Evolutionary conservation across 225 moss, liverwort and hornwort genomes (phyloP).

Genomic region (Takakia lepidozioides): DNA sequence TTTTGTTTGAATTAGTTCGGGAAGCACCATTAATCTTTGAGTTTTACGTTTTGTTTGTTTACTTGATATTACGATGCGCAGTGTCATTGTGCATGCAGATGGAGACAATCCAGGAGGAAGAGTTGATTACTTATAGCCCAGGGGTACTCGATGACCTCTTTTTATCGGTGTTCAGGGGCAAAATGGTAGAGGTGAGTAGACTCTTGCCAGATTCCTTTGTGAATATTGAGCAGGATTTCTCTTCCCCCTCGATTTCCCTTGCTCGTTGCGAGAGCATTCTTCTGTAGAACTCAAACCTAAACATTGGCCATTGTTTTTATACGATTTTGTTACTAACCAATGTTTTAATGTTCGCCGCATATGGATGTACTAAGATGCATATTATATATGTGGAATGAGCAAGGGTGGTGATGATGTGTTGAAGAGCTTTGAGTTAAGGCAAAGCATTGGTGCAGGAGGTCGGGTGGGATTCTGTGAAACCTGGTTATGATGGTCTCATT

Average conservation of each 20-base stretch:
- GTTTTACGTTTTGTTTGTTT: too few relatives aligned
- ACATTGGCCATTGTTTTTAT: background rate
- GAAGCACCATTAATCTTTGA: too few relatives aligned
- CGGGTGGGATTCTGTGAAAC: slow-evolving; percentile 80
- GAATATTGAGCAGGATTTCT: too few relatives aligned
- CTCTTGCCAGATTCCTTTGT: background rate
- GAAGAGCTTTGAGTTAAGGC: too few relatives aligned
- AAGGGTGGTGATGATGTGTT: too few relatives aligned
- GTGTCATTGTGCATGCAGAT: too few relatives aligned
- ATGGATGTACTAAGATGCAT: background rate
- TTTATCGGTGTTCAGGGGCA: slow-evolving; percentile 58
- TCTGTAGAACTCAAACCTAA: too few relatives aligned
- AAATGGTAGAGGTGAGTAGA: slow-evolving; percentile 59
- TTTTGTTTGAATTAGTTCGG: too few relatives aligned
- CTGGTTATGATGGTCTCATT: slow-evolving; percentile 85
- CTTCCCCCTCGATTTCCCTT: too few relatives aligned
- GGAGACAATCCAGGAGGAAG: slow-evolving; percentile 11
- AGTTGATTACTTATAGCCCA: slow-evolving; percentile 21
- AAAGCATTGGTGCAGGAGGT: slow-evolving; percentile 80
- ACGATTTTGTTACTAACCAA: background rate
- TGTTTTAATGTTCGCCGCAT: background rate
- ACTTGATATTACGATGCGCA: too few relatives aligned
- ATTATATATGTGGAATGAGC: too few relatives aligned
- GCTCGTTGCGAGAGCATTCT: too few relatives aligned
- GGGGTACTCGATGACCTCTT: slow-evolving; percentile 61